phyloP scores from a whole-genome alignment of 345 rosid genomes.

The Luvunga scandens region DNA sequence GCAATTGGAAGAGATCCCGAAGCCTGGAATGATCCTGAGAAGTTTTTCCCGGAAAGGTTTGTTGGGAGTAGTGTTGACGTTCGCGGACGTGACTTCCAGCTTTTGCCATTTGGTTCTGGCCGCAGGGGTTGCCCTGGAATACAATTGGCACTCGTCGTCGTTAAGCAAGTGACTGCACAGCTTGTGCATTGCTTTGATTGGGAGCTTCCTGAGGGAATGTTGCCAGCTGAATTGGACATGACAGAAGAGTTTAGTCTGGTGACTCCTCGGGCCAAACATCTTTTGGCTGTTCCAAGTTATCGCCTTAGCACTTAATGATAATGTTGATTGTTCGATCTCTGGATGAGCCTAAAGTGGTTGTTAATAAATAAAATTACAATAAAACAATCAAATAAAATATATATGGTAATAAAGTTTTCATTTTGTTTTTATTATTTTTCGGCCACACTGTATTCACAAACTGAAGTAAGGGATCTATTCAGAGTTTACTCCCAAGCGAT shows the following conservation, averaged over 20 bases:
- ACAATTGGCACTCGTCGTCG: slow-evolving; percentile 32
- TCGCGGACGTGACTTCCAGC: slow-evolving; percentile 38
- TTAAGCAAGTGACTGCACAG: slow-evolving; percentile 36
- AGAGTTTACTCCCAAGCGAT: no score
- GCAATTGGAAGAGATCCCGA: slow-evolving; percentile 43
- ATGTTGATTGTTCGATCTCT: no score
- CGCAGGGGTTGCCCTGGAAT: slow-evolving; percentile 45
- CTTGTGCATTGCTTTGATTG: slow-evolving; percentile 52
- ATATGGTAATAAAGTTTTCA: no score
- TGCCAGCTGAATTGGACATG: slow-evolving; percentile 36
- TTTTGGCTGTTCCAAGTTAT: slow-evolving; percentile 30
- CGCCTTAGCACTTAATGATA: slow-evolving; percentile 15
- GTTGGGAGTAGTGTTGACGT: slow-evolving; percentile 24
- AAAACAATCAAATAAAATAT: no score
- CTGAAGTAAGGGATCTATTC: no score
- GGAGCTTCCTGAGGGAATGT: slow-evolving; percentile 36
- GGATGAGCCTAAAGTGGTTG: no score
- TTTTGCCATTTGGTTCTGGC: slow-evolving; percentile 48
- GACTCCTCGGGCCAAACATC: slow-evolving; percentile 35
- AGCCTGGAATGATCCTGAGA: slow-evolving; percentile 34
- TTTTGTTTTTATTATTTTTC: no score
- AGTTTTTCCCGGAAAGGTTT: slow-evolving; percentile 46
- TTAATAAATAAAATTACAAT: no score
- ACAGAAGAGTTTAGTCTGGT: slow-evolving; percentile 36
- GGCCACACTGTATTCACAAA: no score